Base-by-base conservation (phyloP, 768 basidiomycete genomes). In the Sutorius australiensis region DNA sequence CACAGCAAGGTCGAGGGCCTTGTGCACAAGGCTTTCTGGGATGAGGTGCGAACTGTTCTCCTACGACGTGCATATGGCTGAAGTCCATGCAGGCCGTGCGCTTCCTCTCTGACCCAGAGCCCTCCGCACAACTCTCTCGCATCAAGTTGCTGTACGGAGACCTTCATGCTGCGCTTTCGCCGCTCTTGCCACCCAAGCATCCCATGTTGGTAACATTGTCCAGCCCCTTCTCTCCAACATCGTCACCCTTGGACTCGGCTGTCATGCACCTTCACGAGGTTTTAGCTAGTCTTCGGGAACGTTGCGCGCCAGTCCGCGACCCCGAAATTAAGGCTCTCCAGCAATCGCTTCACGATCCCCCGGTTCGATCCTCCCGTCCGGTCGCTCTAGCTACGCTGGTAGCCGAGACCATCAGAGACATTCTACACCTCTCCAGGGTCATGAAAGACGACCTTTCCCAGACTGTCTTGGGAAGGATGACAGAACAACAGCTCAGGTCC, bases 371-470 rank as follows among this genome's bases (percentile, higher is more conserved):
- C 12, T 46, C 66, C n/a, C 58, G 44, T 19, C 64, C 52, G 34
- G 41, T 45, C 27, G 59, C 68, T 10, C 72, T 84, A 5, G 80
- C 86, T 8, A 60, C 63, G 33, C 66, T 80, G 1, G 68, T 85
- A n/a, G 61, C 78, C 2, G 73, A 79, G 38, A 77, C 75, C 5
- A 61, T 78, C 30, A 80, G 72, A 54, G 70, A 72, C 3, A 76
- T 82, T 40, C 60, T 89, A 6, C 64, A 70, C 13, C 70, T 89
- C 13, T 68, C 80, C 0, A 81, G 85, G 38, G 67, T 72, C n/a
- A 86, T 90, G 83, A 86, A 82, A 63, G 71, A 77, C 28, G 88
- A 89, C 60, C 73, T 89, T 33, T 83, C 82, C 11, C 76, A 82
- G 51, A 81, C 85, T 44, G 72, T 86, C 11, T 63, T 88, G 1